Evolutionary conservation across 768 basidiomycete genomes (phyloP), one percentile per base, ranked within the genome.

Genomic region (Leccinum obscurum): DNA sequence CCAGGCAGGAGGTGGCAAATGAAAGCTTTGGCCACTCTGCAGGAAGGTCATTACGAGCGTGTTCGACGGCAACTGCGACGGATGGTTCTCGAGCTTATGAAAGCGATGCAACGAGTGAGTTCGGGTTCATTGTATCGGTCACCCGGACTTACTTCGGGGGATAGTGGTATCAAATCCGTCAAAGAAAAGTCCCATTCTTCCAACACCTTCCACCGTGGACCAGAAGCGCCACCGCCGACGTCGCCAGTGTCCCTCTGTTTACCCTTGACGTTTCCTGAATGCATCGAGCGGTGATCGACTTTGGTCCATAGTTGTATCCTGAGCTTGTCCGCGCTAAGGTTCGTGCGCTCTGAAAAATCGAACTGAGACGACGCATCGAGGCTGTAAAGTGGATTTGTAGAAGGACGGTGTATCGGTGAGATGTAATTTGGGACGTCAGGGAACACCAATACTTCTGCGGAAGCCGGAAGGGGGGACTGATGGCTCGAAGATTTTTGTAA

Each of bases 341-440:
- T 78, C 2, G 81, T 78, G 75, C 81, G 82, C 17, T 77, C 72
- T 0, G 82, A 78, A 67, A 88, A 87, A 53, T 87, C 85, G 28
- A 72, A 73, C 34, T 77, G 71, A 6, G 80, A 77, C 14, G 68
- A 75, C 7, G 79, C 70, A 66, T 94, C 86, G 17, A 90, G 75
- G 1, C 78, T 57, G 66, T 93, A 96, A 24, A 78, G 73, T 1
- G 95, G 95, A 70, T 93, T 91, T 1, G 89, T 94, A 1, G 94
- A 95, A 4, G 93, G 89, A 24, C 78, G 81, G 70, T 94, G 93
- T 53, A 92, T 80, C 0, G 84, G 80, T 2, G 94, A 96, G 52
- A 93, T 81, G 71, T 87, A 95, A 68, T 90, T 83, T 3, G 90
- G 85, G 10, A 74, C 68, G 48, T 64, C 58, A 11, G 63, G 67